Evolutionary conservation across 225 moss, liverwort and hornwort genomes (phyloP).

Genomic region (Asterella californica): DNA sequence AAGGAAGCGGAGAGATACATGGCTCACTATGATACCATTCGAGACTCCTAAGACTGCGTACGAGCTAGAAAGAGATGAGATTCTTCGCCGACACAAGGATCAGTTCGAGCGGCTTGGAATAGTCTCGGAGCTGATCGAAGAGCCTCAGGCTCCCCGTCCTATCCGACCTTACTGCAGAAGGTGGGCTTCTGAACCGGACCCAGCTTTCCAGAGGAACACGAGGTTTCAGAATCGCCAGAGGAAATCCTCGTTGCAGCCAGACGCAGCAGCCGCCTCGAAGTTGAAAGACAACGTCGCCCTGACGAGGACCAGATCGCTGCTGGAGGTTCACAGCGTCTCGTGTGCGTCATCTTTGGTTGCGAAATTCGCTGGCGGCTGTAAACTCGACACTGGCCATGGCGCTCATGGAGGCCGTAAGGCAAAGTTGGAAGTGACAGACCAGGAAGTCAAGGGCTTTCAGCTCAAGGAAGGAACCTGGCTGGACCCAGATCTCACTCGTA

Average conservation of each 20-base stretch:
- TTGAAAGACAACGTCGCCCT: conserved; percentile 17
- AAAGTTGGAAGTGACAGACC: conserved; percentile 15
- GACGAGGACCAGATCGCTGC: conserved; percentile 1
- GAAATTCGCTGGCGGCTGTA: conserved; percentile 15
- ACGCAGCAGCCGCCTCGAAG: background rate
- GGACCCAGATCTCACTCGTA: conserved; percentile 42
- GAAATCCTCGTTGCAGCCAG: conserved; percentile 8
- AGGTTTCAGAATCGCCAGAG: conserved; percentile 28
- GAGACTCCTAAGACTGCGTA: conserved; percentile 45
- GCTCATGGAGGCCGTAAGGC: background rate
- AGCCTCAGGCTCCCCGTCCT: conserved; percentile 23
- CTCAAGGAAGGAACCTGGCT: conserved; percentile 24
- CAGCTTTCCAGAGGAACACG: conserved; percentile 33
- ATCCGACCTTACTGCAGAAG: conserved; percentile 33
- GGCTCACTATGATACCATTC: conserved; percentile 35
- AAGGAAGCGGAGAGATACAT: conserved; percentile 32
- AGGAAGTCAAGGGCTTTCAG: conserved; percentile 31
- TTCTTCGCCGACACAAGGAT: conserved; percentile 17
- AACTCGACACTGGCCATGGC: conserved; percentile 9
- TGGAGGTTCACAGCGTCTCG: conserved; percentile 10
- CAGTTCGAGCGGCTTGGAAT: conserved; percentile 25
- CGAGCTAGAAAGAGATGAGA: conserved; percentile 37
- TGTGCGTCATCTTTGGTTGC: conserved; percentile 25
- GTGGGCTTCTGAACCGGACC: conserved; percentile 34
- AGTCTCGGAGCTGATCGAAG: conserved; percentile 24